Percentiles rank a stretch among this genome's conserved stretches.
Conservation (phyloP, 768 basidiomycete genomes). For the Tricholoma sp. region DNA sequence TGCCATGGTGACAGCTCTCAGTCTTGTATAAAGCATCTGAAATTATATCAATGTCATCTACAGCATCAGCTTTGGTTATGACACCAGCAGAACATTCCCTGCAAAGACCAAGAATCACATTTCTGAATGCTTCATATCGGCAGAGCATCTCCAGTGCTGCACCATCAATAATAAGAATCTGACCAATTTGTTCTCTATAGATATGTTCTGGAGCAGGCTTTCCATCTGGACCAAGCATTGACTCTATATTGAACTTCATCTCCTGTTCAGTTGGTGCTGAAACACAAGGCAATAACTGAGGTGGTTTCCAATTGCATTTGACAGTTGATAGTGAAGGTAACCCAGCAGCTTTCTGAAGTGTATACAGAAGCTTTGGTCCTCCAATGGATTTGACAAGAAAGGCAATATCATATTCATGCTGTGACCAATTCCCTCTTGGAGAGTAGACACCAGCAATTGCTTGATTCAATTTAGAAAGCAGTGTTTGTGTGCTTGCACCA, state of each 20-base stretch:
- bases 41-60: constrained; percentile 7
- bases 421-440: constrained; percentile 11
- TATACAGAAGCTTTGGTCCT: constrained; percentile 22
- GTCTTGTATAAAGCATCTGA: constrained; percentile 2
- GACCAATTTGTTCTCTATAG: constrained; percentile 11
- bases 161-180: constrained; percentile 22
- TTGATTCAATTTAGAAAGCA: not conserved
- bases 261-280: not conserved
- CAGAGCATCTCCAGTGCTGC: constrained; percentile 19
- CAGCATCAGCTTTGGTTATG: no score
- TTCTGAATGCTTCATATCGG: constrained; percentile 13
- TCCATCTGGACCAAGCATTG: not conserved
- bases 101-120: not conserved
- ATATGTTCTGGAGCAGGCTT: not conserved
- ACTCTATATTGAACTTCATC: not conserved
- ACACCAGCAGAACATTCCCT: not conserved
- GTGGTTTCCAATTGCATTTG: constrained; percentile 7
- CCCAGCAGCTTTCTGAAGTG: constrained; percentile 17
- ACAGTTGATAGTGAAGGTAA: constrained; percentile 19
- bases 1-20: not conserved
- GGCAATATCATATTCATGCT: constrained; percentile 21
- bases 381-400: constrained; percentile 22
- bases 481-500: not conserved
- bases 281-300: constrained; percentile 8
- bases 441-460: constrained; percentile 5